Evolutionary conservation across 2,329 filamentous ascomycete species (phyloP).

Genomic region (Diaporthe batatas): DNA sequence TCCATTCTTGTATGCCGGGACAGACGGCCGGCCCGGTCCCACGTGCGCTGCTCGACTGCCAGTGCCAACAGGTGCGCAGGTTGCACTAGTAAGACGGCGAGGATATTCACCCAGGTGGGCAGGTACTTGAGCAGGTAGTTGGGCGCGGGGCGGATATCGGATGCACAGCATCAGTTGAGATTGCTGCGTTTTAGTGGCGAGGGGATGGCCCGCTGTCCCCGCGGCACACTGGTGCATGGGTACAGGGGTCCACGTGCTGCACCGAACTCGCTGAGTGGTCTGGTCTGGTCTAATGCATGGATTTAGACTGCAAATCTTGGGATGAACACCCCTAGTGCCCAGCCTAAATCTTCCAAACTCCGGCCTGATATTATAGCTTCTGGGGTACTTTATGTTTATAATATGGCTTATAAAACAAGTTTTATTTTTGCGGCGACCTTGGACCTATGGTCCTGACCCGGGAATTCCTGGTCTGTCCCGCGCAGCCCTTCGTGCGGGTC

Average conservation of each 20-base stretch:
- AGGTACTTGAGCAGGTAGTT: background rate
- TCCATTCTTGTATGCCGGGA: conserved; percentile 36
- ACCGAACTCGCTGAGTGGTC: conserved; percentile 23
- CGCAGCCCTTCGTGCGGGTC: conserved; percentile 1
- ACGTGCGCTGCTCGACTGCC: conserved; percentile 38
- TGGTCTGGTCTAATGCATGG: background rate
- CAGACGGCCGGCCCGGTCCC: conserved; percentile 26
- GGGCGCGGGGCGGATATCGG: background rate
- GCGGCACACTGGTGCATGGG: conserved; percentile 1
- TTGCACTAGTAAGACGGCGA: conserved; percentile 16
- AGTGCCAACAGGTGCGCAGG: background rate
- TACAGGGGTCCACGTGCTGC: conserved; percentile 36
- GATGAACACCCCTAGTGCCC: conserved; percentile 31
- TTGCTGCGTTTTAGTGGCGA: conserved; percentile 8
- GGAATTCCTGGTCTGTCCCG: background rate
- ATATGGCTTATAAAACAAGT: no score
- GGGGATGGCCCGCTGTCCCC: conserved; percentile 5
- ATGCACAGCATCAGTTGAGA: conserved; percentile 10
- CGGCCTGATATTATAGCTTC: background rate
- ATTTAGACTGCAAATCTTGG: conserved; percentile 9
- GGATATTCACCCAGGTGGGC: background rate
- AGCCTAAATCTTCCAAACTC: background rate
- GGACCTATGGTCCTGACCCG: background rate
- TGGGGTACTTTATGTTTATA: no score
- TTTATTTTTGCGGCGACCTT: background rate